A percentile compares a stretch with the other conserved stretches of the same genome.
phyloP scores from a whole-genome alignment of 495 filamentous ascomycete species.

The Ascobolus immersus region DNA sequence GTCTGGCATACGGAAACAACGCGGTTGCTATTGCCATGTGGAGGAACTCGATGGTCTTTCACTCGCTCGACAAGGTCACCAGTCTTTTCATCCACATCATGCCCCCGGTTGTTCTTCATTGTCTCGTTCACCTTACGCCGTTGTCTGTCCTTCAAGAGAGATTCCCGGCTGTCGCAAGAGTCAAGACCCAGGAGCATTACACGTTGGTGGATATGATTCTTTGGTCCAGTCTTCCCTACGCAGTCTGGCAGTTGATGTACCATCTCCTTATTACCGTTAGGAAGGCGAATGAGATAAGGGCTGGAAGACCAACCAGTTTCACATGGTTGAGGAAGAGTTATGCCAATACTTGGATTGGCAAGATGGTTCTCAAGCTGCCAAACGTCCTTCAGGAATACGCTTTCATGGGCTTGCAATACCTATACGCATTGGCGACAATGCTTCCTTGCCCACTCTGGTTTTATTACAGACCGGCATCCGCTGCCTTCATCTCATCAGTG shows the following conservation, averaged over 20 bases:
- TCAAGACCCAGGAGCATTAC: conserved; percentile 62
- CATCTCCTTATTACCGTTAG: conserved; percentile 75
- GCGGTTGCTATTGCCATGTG: conserved; percentile 97
- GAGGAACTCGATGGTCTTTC: conserved; percentile 94
- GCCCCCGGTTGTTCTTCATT: conserved; percentile 81
- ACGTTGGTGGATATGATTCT: conserved; percentile 59
- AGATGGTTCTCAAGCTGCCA: conserved; percentile 55
- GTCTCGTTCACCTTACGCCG: conserved; percentile 59
- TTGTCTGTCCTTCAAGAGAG: conserved; percentile 33
- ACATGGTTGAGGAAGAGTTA: conserved; percentile 90
- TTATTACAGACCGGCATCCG: conserved; percentile 60
- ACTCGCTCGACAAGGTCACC: conserved; percentile 63
- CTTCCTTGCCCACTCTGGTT: conserved; percentile 88
- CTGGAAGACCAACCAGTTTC: conserved; percentile 83
- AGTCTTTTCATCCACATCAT: conserved; percentile 97
- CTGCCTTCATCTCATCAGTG: conserved; percentile 44
- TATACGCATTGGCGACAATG: conserved; percentile 76
- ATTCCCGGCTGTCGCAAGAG: conserved; percentile 69
- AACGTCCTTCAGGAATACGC: conserved; percentile 52
- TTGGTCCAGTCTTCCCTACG: conserved; percentile 83
- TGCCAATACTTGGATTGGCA: conserved; percentile 64
- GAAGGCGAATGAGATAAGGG: conserved; percentile 77
- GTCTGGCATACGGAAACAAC: conserved; percentile 84
- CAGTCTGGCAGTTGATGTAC: conserved; percentile 73
- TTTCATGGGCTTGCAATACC: conserved; percentile 91